Evolutionary conservation across 345 rosid genomes (phyloP), one percentile per base, ranked within the genome.

Genomic region (Citrus sp.): DNA sequence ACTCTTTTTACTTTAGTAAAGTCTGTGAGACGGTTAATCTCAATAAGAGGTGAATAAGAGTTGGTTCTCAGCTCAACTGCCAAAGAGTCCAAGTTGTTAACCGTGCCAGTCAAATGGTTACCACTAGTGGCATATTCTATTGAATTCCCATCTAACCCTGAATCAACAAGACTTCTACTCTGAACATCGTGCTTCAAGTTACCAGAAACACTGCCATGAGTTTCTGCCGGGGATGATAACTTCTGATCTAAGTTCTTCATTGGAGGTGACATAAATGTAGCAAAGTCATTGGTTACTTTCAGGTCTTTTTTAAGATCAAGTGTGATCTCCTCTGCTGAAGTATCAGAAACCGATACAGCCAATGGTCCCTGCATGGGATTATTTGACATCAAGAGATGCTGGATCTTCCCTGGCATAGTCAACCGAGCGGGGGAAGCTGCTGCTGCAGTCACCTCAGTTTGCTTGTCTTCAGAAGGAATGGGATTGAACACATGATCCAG

Each of bases 141-240:
- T 24, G 78, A 24, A 51, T 70, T 80, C 40, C 65, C 81, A 37
- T 84, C 89, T 81, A 75, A 82, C 68, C 64, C 78, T 28, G 81
- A 79, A 80, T 80, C 74, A 80, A 73, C 3, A 72, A 18, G 60
- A 60, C 66, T 66, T 54, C 46, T 79, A 67, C 63, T 54, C 69
- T 60, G 85, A 78, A 77, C 84, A 38, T 72, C 77, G 78, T 76
- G 87, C 75, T 83, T 80, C 76, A 82, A 78, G 81, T 77, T 74
- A 40, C 40, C 85, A 70, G 69, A 73, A 58, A 69, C 61, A 74
- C 30, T 80, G 61, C 55, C 63, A 19, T 72, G 80, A 71, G 68
- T 13, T 80, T 82, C 68, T 74, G 71, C 56, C 69, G 71, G 64
- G 64, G 89, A 82, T 67, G 84, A 75, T 65, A 74, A 62, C 35